Conservation (phyloP, 2,329 filamentous ascomycete species). For the Sordariomycetes sp. region DNA sequence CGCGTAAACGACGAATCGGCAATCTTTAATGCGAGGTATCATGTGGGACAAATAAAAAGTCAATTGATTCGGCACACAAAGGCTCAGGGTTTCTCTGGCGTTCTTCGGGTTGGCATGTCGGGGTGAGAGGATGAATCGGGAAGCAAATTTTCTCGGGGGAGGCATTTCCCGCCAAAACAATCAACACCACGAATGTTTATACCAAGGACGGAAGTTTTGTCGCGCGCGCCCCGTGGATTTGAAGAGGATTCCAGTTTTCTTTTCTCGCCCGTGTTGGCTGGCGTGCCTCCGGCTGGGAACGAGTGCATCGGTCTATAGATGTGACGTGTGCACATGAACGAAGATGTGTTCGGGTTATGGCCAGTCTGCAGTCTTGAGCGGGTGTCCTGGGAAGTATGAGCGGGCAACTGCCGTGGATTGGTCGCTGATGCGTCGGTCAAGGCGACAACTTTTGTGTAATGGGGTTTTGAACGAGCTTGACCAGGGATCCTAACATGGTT, state of each 20-base stretch:
- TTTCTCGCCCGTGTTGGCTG: neutral
- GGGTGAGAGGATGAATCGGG: neutral
- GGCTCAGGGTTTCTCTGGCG: constrained; percentile 4
- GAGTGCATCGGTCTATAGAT: neutral
- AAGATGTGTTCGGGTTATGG: neutral
- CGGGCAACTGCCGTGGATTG: no score
- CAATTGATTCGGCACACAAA: constrained; percentile 8
- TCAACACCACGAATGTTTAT: neutral
- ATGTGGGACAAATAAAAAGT: constrained; percentile 11
- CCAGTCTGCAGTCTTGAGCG: neutral
- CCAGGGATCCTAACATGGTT: no score
- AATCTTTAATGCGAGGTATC: neutral
- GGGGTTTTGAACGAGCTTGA: no score
- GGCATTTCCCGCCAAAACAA: neutral
- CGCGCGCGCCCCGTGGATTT: neutral
- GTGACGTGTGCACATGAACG: neutral
- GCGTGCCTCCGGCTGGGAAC: neutral
- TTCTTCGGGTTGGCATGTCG: constrained; percentile 4
- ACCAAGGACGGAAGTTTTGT: neutral
- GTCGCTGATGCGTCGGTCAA: no score
- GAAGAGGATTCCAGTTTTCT: neutral
- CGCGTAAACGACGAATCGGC: constrained; percentile 51
- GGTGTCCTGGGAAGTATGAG: no score
- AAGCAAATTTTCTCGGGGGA: neutral
- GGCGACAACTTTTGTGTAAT: no score